These are phyloP conservation scores for Sporisorium scitamineum DNA, from an alignment of 1,284 basidiomycete species.

Conservation along the genomic window DNA sequence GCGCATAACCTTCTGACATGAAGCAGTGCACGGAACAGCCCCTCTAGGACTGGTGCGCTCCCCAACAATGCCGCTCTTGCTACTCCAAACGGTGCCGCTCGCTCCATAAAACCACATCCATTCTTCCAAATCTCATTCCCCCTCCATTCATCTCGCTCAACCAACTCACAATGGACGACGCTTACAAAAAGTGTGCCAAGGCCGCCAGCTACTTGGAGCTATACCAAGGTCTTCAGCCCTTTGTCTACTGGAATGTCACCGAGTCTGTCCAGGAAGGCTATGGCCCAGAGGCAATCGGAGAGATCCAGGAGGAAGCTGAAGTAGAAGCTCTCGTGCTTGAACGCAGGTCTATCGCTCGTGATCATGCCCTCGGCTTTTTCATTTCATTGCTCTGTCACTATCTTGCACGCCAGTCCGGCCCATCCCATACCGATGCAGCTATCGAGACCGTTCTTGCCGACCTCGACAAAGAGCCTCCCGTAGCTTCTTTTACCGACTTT, in stretches of 20 bases:
- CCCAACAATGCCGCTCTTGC: not conserved
- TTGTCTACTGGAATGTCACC: slow-evolving; percentile 43
- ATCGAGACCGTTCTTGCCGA: slow-evolving; percentile 12
- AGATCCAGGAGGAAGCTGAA: slow-evolving; percentile 31
- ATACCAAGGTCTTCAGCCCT: slow-evolving; percentile 32
- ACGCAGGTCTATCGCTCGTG: slow-evolving; percentile 25
- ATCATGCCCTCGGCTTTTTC: slow-evolving; percentile 37
- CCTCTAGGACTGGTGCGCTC: not conserved
- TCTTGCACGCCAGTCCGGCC: slow-evolving; percentile 13
- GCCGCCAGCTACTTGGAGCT: slow-evolving; percentile 26
- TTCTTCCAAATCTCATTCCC: not conserved
- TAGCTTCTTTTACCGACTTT: slow-evolving; percentile 13
- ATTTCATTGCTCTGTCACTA: slow-evolving; percentile 25
- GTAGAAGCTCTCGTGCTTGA: slow-evolving; percentile 45
- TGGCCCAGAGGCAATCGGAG: slow-evolving; percentile 25
- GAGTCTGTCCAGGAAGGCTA: slow-evolving; percentile 39
- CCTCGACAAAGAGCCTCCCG: slow-evolving; percentile 1
- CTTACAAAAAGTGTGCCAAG: slow-evolving; percentile 19
- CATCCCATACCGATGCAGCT: slow-evolving; percentile 1
- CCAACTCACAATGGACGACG: slow-evolving; percentile 14
- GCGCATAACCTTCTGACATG: not conserved
- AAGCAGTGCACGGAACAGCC: not conserved
- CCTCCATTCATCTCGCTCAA: not conserved
- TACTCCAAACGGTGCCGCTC: not conserved
- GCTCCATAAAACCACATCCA: not conserved